Base-by-base conservation (phyloP, 169 alveolate species). In the Plasmodium berghei region DNA sequence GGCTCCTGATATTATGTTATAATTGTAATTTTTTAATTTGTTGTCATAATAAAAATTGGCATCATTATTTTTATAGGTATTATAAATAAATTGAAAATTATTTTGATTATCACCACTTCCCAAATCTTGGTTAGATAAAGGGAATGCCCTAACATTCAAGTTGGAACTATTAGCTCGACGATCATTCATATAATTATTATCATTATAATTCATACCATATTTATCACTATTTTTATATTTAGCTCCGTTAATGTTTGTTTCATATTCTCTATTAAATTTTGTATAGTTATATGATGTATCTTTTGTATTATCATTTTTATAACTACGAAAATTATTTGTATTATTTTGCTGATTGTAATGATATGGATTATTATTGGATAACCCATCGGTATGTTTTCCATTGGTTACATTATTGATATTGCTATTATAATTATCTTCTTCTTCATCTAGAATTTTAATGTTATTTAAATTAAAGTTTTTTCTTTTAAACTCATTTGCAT, bases 381-480 rank as follows among this genome's bases (percentile, higher is more conserved):
- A 22, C n/a, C n/a, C 49, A 62, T 28, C 22, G 18, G n/a, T 62
- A 49, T 9, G 45, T 2, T 62, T 62, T 42, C 16, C 42, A 1
- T 69, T 46, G 20, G 5, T 48, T 5, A 69, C n/a, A 24, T 46
- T 69, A 10, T 9, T 22, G 22, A 46, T 22, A 9, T 20, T 62
- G 72, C 2, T 42, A 12, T 12, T 73, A 4, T 42, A 16, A 5
- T 58, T 16, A 9, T 58, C 59, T 40, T 83, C 90, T 1, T 67
- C 90, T 12, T 83, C 90, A 20, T 83, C 90, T 22, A 54, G 18
- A 10, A 83, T 52, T 18, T 67, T 83, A 8, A 83, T 83, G 48
- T 83, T 83, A 24, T 52, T 83, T 16, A 83, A 40, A 28, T 83
- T 83, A 28, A 52, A 67, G 9, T 52, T 83, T 9, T 14, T 20